Evolutionary conservation across 2,329 filamentous ascomycete genomes (phyloP).

Genomic region (Ophiostoma populinum): DNA sequence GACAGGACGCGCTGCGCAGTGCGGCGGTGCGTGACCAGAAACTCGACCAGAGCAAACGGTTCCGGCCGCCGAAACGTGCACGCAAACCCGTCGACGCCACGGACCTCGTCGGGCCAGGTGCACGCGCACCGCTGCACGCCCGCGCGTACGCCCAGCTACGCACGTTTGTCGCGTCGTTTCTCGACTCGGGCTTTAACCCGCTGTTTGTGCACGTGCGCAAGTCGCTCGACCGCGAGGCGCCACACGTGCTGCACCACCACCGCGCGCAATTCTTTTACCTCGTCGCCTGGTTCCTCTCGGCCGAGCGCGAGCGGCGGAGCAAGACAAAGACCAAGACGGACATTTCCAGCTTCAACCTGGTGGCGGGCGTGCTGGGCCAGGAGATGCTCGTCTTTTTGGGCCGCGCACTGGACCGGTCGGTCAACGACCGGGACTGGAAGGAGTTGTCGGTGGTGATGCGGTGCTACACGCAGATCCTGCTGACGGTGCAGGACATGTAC

Average conservation of each 20-base stretch:
- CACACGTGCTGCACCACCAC: conserved; percentile 63
- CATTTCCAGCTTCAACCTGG: conserved; percentile 64
- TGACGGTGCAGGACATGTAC: conserved; percentile 86
- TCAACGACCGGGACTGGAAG: conserved; percentile 74
- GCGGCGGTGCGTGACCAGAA: conserved; percentile 60
- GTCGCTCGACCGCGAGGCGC: conserved; percentile 76
- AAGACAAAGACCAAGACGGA: conserved; percentile 20
- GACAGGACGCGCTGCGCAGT: conserved; percentile 68
- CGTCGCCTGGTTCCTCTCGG: conserved; percentile 80
- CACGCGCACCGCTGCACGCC: conserved; percentile 49
- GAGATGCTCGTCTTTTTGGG: conserved; percentile 87
- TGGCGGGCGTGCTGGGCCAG: conserved; percentile 82
- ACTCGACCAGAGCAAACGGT: conserved; percentile 83
- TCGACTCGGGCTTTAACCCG: conserved; percentile 91
- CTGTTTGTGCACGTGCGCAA: conserved; percentile 72
- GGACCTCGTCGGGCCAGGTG: conserved; percentile 47
- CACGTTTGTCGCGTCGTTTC: conserved; percentile 76
- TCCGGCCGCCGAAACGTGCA: conserved; percentile 57
- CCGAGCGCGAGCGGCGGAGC: conserved; percentile 55
- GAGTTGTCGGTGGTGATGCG: conserved; percentile 78
- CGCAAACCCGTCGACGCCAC: conserved; percentile 45
- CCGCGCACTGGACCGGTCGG: conserved; percentile 58
- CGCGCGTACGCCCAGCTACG: conserved; percentile 62
- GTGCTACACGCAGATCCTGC: conserved; percentile 84
- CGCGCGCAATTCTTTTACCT: conserved; percentile 81